Evolutionary conservation across 306 rosid genomes (phyloP).

Genomic region (Lotus japonicus): DNA sequence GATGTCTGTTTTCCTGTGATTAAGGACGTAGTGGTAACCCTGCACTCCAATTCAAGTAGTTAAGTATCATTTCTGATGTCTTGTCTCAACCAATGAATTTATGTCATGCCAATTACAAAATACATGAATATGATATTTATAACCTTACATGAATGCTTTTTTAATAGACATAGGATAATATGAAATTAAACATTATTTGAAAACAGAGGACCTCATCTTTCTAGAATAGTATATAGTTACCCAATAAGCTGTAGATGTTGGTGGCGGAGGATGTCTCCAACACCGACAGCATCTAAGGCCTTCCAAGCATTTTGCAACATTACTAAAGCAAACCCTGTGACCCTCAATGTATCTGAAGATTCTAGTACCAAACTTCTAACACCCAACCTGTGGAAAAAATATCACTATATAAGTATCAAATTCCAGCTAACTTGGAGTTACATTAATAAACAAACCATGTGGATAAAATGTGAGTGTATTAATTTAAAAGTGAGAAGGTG

Average conservation of each 20-base stretch:
- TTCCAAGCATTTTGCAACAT: constrained; percentile 77
- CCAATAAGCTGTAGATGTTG: constrained; percentile 39
- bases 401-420: not conserved
- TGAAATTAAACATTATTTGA: too few species aligned
- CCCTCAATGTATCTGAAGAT: constrained; percentile 50
- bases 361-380: constrained; percentile 66
- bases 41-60: constrained; percentile 15
- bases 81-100: too few species aligned
- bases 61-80: too few species aligned
- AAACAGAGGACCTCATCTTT: too few species aligned
- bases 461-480: too few species aligned
- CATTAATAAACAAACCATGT: too few species aligned
- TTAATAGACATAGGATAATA: too few species aligned
- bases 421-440: too few species aligned
- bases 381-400: constrained; percentile 34
- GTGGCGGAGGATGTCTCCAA: constrained; percentile 48
- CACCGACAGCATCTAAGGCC: constrained; percentile 68
- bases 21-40: constrained; percentile 41
- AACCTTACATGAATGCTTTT: too few species aligned
- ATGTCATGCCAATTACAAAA: too few species aligned
- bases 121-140: too few species aligned
- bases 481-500: too few species aligned
- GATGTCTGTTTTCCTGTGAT: constrained; percentile 42
- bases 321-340: constrained; percentile 51
- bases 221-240: not conserved